Conservation (phyloP, 2,329 filamentous ascomycete genomes). For the Apiospora saccharicola region DNA sequence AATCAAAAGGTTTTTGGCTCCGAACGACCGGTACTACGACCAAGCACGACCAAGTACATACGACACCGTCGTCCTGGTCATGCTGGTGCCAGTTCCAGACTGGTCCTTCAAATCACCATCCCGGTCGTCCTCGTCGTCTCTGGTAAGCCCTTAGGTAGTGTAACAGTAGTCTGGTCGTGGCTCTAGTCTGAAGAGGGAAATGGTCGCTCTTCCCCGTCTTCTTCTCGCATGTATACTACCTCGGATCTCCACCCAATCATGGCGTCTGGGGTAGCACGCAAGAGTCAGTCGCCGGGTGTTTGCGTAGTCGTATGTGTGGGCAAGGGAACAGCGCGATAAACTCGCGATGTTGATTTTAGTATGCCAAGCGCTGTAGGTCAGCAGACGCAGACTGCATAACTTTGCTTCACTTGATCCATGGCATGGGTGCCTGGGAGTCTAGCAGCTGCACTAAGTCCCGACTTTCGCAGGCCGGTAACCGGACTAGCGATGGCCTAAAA, state of each 20-base stretch:
- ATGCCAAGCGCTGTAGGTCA: conserved; percentile 11
- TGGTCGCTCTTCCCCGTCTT: neutral
- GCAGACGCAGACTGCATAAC: neutral
- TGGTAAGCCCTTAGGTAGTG: conserved; percentile 10
- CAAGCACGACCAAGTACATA: neutral
- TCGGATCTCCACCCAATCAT: conserved; percentile 8
- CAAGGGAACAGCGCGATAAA: neutral
- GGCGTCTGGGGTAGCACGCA: neutral
- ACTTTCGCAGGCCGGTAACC: conserved; percentile 19
- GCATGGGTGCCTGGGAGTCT: conserved; percentile 11
- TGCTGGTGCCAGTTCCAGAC: conserved; percentile 1
- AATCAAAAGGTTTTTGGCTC: conserved; percentile 1
- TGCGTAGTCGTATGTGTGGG: neutral
- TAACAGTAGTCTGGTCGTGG: conserved; percentile 1
- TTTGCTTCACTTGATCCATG: neutral
- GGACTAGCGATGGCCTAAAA: conserved; percentile 19
- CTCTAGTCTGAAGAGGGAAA: neutral
- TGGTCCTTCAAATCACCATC: conserved; percentile 13
- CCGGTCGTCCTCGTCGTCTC: conserved; percentile 1
- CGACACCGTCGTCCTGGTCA: conserved; percentile 16
- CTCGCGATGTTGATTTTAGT: conserved; percentile 1
- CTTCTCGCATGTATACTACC: neutral
- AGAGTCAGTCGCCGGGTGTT: conserved; percentile 17
- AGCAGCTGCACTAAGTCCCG: conserved; percentile 12
- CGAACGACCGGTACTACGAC: conserved; percentile 14